Evolutionary conservation across 176 grass and related monocot genomes (phyloP), one percentile per base, ranked within the genome.

Genomic region (Cocos nucifera): DNA sequence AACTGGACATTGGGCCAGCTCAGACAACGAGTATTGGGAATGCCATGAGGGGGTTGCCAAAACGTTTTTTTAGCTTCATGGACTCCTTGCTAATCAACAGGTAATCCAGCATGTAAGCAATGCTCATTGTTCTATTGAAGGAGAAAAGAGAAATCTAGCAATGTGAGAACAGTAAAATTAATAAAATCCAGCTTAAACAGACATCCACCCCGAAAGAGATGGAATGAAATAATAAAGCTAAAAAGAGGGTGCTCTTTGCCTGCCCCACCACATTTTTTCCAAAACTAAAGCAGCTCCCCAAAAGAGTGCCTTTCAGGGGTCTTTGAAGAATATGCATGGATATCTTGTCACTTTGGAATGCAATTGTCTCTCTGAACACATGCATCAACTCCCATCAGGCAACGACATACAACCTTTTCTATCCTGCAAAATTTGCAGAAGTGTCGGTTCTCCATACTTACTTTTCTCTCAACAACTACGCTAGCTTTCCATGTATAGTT

Each of bases 311-410:
- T 64, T 65, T 35, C 50, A 55, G 69, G 69, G 58, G 44, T 76
- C 67, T 49, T 73, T 69, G 54, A 44, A 72, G 63, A 83, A 72
- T 69, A 67, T 73, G 63, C 81, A 68, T 39, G 60, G 54, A 78
- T 74, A 49, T 69, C 56, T 75, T 29, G 35, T 32, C 20, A 65
- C 52, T 82, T 58, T 15, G 19, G 3, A 14, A 22, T 26, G 12
- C 39, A 56, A 39, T 52, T 24, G 53, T 53, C 50, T 28, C 50
- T 35, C 56, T 29, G 44, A 24, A 39, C 28, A 32, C 35, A 60
- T 49, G 21, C 35, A 5, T 53, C 39, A 28, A 50, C 1, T 70
- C 35, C 27, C 28, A 35, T 58, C 57, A 50, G 26, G 23, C 16
- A 19, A 56, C 28, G 53, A 52, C n/a, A n/a, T 2, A 35, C 17